A percentile compares a stretch with the other conserved stretches of the same genome.
Conservation (phyloP, 306 rosid species). For the Sicyos baderoa region DNA sequence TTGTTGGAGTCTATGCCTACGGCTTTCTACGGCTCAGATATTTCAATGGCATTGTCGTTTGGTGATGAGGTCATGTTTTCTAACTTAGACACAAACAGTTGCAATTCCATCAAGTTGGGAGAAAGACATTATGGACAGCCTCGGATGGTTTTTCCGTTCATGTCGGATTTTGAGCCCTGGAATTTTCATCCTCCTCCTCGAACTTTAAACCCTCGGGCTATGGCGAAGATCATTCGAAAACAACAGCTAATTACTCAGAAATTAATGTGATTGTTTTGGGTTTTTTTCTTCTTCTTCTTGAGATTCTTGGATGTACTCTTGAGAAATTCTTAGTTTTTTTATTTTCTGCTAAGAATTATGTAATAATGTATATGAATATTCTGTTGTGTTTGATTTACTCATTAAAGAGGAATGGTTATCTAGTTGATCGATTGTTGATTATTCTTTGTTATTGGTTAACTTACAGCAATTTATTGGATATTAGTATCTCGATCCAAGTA, state of each 20-base stretch:
- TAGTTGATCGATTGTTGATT: too few species aligned
- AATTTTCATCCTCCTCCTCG: not conserved
- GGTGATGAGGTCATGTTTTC: not conserved
- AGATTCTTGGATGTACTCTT: not conserved
- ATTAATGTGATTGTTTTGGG: not conserved
- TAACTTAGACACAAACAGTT: not conserved
- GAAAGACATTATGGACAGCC: not conserved
- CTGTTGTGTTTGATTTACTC: too few species aligned
- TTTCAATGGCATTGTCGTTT: not conserved
- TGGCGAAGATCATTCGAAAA: not conserved
- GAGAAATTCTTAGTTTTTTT: not conserved
- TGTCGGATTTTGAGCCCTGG: not conserved
- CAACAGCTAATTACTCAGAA: not conserved
- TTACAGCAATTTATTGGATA: too few species aligned
- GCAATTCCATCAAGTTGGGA: not conserved
- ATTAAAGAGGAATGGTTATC: too few species aligned
- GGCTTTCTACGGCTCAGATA: not conserved
- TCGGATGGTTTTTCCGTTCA: not conserved
- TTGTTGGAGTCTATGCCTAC: not conserved
- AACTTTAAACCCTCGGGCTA: not conserved
- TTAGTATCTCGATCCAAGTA: too few species aligned
- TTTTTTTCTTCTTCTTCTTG: not conserved
- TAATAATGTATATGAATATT: not conserved
- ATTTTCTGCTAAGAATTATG: not conserved
- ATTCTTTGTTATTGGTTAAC: too few species aligned